Evolutionary conservation across 108 stramenopile species (phyloP).

Genomic region (Discostella stelligeroides): DNA sequence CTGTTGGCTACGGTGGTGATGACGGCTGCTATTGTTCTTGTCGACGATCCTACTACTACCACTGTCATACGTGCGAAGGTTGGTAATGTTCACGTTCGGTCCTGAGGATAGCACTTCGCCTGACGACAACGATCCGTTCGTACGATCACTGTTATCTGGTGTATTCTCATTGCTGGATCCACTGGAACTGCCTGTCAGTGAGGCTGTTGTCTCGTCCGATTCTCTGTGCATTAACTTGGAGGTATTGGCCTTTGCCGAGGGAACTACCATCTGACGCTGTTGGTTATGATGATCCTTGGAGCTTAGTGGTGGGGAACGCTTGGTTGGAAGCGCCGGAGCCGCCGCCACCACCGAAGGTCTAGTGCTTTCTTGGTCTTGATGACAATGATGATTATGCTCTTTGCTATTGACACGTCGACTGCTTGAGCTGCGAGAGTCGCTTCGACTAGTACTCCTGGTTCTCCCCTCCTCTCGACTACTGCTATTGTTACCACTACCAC

Average conservation of each 20-base stretch:
- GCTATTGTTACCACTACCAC: not conserved
- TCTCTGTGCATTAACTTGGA: conserved; percentile 2
- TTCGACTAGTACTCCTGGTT: too few relatives aligned
- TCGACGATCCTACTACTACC: not conserved
- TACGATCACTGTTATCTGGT: not conserved
- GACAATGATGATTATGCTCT: not conserved
- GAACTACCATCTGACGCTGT: not conserved
- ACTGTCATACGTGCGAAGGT: not conserved
- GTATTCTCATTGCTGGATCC: not conserved
- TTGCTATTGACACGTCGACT: not conserved
- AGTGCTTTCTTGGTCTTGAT: not conserved
- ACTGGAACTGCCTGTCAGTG: conserved; percentile 16
- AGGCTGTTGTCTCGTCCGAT: conserved; percentile 37
- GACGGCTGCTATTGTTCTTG: conserved; percentile 3
- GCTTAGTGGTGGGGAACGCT: not conserved
- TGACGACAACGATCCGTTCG: not conserved
- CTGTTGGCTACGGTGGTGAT: too few relatives aligned
- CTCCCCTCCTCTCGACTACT: too few relatives aligned
- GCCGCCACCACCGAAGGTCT: not conserved
- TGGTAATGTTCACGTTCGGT: not conserved
- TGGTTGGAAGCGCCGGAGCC: too few relatives aligned
- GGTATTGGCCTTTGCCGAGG: not conserved
- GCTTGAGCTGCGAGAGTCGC: too few relatives aligned
- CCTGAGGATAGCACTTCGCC: not conserved
- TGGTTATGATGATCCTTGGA: not conserved